phyloP scores from a whole-genome alignment of 2,329 filamentous ascomycete genomes.

The Teratosphaeria viscida region DNA sequence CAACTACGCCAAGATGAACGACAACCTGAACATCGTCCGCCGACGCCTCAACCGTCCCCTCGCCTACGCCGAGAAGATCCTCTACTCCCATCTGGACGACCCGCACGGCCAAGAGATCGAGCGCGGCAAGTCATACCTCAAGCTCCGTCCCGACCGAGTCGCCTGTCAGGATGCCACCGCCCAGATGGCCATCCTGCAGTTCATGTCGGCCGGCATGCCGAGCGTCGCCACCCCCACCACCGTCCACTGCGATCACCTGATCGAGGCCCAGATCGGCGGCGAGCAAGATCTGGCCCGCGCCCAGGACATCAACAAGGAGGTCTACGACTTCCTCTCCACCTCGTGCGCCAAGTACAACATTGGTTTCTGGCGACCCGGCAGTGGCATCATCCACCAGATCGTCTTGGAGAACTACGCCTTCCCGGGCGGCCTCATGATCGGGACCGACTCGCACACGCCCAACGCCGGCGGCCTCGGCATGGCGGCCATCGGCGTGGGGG shows the following conservation, averaged over 20 bases:
- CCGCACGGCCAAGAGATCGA: slow-evolving; percentile 93
- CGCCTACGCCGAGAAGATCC: slow-evolving; percentile 94
- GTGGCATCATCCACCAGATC: slow-evolving; percentile 99
- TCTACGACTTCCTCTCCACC: slow-evolving; percentile 91
- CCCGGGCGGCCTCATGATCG: slow-evolving; percentile 94
- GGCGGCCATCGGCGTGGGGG: slow-evolving; percentile 86
- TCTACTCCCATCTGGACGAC: slow-evolving; percentile 97
- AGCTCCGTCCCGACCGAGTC: slow-evolving; percentile 91
- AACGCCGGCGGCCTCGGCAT: slow-evolving; percentile 95
- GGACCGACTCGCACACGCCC: slow-evolving; percentile 95
- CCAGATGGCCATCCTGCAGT: slow-evolving; percentile 99
- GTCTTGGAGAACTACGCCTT: slow-evolving; percentile 98
- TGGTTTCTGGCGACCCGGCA: slow-evolving; percentile 97
- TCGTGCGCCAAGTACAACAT: slow-evolving; percentile 99
- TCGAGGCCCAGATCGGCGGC: slow-evolving; percentile 91
- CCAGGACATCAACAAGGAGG: slow-evolving; percentile 93
- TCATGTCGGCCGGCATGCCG: slow-evolving; percentile 98
- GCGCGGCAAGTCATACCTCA: slow-evolving; percentile 90
- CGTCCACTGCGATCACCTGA: slow-evolving; percentile 98
- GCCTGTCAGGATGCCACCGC: slow-evolving; percentile 99
- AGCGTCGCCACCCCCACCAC: slow-evolving; percentile 88
- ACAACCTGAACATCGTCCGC: slow-evolving; percentile 89
- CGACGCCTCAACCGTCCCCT: slow-evolving; percentile 82
- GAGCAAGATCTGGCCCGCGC: slow-evolving; percentile 88
- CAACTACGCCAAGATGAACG: slow-evolving; percentile 98